phyloP scores from a whole-genome alignment of 768 basidiomycete genomes.

The Cyathus striatus region DNA sequence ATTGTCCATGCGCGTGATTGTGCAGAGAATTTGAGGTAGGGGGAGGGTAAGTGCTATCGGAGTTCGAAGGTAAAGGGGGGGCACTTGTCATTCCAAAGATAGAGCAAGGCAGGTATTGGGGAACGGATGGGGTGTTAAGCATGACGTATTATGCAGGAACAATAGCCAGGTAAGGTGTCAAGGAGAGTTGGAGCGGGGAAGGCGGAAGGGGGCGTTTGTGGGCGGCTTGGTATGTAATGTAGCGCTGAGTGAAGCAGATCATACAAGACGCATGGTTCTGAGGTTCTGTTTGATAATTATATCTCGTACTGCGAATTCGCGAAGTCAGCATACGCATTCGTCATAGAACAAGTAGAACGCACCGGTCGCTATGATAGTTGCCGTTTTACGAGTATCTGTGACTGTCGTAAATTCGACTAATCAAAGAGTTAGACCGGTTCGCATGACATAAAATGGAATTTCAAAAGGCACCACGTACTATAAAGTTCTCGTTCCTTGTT shows the following conservation, averaged over 20 bases:
- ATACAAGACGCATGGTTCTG: slow-evolving; percentile 52
- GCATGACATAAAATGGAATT: slow-evolving; percentile 1
- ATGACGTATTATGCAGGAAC: no score
- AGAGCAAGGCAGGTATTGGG: no score
- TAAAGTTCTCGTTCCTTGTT: slow-evolving; percentile 72
- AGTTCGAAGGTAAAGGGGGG: no score
- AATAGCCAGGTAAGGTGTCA: no score
- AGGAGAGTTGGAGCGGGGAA: slow-evolving; percentile 2
- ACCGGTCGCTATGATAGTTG: slow-evolving; percentile 73
- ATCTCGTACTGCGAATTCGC: slow-evolving; percentile 48
- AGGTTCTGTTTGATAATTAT: slow-evolving; percentile 67
- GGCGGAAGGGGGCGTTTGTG: background rate
- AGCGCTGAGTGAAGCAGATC: slow-evolving; percentile 2
- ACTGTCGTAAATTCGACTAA: slow-evolving; percentile 78
- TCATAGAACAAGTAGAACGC: slow-evolving; percentile 13
- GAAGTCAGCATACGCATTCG: slow-evolving; percentile 5
- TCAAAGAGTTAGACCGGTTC: slow-evolving; percentile 3
- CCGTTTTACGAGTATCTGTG: slow-evolving; percentile 72
- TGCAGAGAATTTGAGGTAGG: no score
- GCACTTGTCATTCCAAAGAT: no score
- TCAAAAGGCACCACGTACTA: slow-evolving; percentile 48
- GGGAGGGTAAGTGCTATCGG: no score
- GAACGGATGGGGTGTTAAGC: no score
- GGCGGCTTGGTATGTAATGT: slow-evolving; percentile 4
- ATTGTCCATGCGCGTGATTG: no score